Conservation (phyloP, 1,139 yeast genomes). For the Sugiyamaella japonica region DNA sequence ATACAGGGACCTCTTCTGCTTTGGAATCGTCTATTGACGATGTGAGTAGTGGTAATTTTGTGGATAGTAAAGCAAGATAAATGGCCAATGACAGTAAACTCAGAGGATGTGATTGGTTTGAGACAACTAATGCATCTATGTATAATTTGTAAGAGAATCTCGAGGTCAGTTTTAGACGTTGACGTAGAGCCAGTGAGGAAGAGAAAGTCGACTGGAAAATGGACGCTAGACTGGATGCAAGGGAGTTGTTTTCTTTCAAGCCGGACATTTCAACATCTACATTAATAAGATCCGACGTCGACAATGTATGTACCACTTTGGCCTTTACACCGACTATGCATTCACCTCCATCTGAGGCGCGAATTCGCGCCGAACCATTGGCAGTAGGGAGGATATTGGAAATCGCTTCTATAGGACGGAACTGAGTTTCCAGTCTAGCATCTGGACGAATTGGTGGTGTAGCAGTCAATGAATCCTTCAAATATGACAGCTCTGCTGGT, state of each 20-base stretch:
- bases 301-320: conserved; percentile 64
- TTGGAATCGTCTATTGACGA: conserved; percentile 58
- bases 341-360: conserved; percentile 87
- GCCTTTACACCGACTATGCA: conserved; percentile 88
- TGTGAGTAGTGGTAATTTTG: conserved; percentile 69
- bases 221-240: conserved; percentile 47
- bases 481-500: conserved; percentile 80
- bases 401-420: conserved; percentile 81
- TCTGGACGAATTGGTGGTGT: conserved; percentile 77
- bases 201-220: conserved; percentile 40
- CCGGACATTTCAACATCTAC: conserved; percentile 68
- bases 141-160: conserved; percentile 73
- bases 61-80: conserved; percentile 76
- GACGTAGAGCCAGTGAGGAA: conserved; percentile 46
- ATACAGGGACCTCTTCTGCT: conserved; percentile 84
- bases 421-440: conserved; percentile 69
- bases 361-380: conserved; percentile 86
- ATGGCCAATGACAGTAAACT: conserved; percentile 75
- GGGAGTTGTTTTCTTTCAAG: conserved; percentile 38
- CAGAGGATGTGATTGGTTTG: conserved; percentile 69
- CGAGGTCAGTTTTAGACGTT: conserved; percentile 60
- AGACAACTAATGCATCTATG: conserved; percentile 76
- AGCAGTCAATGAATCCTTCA: conserved; percentile 67
- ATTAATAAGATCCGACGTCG: conserved; percentile 53
- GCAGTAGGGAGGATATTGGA: conserved; percentile 81